Percentiles rank a stretch among this genome's conserved stretches.
Conservation (phyloP, 1,139 yeast species). For the Suhomyces panamericanus region DNA sequence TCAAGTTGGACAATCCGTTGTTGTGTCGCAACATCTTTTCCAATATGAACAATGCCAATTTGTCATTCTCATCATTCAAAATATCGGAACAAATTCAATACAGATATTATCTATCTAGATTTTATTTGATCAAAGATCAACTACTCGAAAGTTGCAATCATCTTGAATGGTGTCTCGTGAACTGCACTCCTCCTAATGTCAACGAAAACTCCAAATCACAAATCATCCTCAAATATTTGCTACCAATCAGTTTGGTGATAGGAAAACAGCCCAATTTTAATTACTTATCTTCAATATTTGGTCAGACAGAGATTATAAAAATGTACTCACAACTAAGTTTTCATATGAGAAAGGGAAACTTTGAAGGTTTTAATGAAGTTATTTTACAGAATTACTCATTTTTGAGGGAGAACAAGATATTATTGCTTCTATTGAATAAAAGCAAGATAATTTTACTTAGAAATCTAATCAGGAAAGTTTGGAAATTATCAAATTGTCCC, state of each 20-base stretch:
- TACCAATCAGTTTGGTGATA: conserved; percentile 57
- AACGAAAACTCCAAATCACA: conserved; percentile 29
- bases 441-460: conserved; percentile 46
- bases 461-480: conserved; percentile 41
- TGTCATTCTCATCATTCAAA: conserved; percentile 48
- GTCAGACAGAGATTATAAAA: conserved; percentile 19
- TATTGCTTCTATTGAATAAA: conserved; percentile 41
- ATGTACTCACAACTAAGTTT: conserved; percentile 39
- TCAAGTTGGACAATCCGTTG: conserved; percentile 60
- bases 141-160: conserved; percentile 57
- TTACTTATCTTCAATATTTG: conserved; percentile 22
- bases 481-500: conserved; percentile 32
- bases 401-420: conserved; percentile 36
- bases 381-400: conserved; percentile 33
- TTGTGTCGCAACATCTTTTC: conserved; percentile 75
- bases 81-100: conserved; percentile 60
- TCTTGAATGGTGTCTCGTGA: conserved; percentile 59
- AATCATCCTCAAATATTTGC: conserved; percentile 48
- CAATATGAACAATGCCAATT: conserved; percentile 63
- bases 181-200: conserved; percentile 33
- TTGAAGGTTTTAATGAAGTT: conserved; percentile 30
- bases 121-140: conserved; percentile 61
- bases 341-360: conserved; percentile 43
- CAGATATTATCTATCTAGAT: conserved; percentile 67
- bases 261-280: conserved; percentile 50